Evolutionary conservation across 1,139 yeast genomes (phyloP), one percentile per base, ranked within the genome.

Genomic region (Magnusiomyces starmeri): DNA sequence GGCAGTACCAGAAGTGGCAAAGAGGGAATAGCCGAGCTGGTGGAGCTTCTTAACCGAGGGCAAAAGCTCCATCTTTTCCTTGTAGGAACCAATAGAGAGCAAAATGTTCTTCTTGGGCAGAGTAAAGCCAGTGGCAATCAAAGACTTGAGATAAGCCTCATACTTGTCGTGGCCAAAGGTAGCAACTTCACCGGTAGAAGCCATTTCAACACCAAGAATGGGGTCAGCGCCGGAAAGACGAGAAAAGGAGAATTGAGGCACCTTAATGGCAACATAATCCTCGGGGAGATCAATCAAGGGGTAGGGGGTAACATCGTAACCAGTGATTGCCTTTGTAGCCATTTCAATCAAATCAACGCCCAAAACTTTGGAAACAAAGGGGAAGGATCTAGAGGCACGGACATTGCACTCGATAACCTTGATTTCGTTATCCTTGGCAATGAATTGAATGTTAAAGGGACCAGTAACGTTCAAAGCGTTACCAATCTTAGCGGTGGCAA

Each of bases 151-250:
- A 74, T 94, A 94, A 32, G 98, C 98, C 74, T 94, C 98, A 66
- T 89, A 89, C 72, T 92, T 90, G 77, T 92, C 84, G 67, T 78
- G 88, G 65, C 98, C 99, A 68, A 94, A 90, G 59, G 95, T 82
- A 51, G 99, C 99, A 65, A 92, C 98, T 73, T 92, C 98, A 79
- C 98, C 98, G 57, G 98, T 92, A 26, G 97, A 90, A 39, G 98
- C 97, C 98, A 92, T 92, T 73, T 92, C 98, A 61, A 92, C 98
- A 73, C 98, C 98, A 62, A 92, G 77, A 56, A 92, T 89, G 51
- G 98, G 98, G 70, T 92, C 98, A 56, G 98, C 98, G 64, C 98
- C 98, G 50, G 97, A 89, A 64, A 92, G 80, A 71, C 98, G 83
- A 43, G 97, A 86, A 82, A 92, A 92, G 27, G 97, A 90, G 72